Evolutionary conservation across 2,329 filamentous ascomycete genomes (phyloP).

Genomic region (Magnaporthiopsis rhizophila): DNA sequence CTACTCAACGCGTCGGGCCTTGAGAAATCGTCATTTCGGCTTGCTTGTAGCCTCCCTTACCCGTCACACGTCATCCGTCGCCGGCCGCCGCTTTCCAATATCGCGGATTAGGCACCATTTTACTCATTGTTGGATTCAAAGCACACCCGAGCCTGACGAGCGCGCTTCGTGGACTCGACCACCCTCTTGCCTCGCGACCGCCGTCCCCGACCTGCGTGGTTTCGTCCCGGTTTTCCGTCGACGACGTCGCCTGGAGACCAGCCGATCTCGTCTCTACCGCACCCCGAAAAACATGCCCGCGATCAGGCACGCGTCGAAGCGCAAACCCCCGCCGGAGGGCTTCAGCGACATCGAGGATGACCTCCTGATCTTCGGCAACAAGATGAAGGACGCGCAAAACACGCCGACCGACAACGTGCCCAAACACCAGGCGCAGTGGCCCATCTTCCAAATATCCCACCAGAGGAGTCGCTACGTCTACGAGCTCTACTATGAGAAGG

Average conservation of each 20-base stretch:
- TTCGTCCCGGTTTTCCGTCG: not conserved
- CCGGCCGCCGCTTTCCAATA: not conserved
- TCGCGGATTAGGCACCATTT: not conserved
- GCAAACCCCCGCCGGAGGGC: conserved; percentile 76
- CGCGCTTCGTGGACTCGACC: not conserved
- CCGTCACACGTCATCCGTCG: too few species aligned
- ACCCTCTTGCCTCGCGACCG: too few species aligned
- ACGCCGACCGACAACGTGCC: conserved; percentile 70
- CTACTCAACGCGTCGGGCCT: not conserved
- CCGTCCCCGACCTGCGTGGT: too few species aligned
- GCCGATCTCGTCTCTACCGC: not conserved
- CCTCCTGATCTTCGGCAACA: conserved; percentile 76
- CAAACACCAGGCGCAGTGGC: conserved; percentile 90
- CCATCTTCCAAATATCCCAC: conserved; percentile 94
- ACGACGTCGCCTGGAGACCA: not conserved
- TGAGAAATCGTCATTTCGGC: not conserved
- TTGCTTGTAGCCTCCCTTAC: not conserved
- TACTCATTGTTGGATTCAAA: not conserved
- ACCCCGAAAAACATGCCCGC: conserved; percentile 54
- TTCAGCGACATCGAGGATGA: conserved; percentile 86
- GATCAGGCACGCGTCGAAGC: conserved; percentile 65
- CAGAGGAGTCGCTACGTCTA: conserved; percentile 91
- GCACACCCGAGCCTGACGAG: not conserved
- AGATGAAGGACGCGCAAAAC: conserved; percentile 94
- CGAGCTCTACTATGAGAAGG: conserved; percentile 95